These are phyloP conservation scores for Wallacemonas collosoma DNA, from an alignment of 208 protist genomes.

Conservation along the genomic window DNA sequence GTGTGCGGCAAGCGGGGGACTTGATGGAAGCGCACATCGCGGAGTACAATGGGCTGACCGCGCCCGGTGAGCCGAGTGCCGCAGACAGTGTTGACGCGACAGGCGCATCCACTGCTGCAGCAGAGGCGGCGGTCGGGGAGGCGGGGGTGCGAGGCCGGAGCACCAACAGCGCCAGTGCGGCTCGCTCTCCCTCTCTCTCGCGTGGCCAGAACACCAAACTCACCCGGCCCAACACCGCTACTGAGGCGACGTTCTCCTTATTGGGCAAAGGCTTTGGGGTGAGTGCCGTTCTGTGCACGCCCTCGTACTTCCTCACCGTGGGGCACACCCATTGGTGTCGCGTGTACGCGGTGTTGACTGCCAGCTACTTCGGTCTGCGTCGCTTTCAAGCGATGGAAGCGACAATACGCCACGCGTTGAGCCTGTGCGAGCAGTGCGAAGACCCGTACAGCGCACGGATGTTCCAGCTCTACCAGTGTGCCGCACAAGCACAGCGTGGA, in stretches of 20 bases:
- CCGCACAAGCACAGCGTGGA: conserved; percentile 30
- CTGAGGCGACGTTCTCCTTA: conserved; percentile 17
- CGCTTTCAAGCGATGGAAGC: conserved; percentile 32
- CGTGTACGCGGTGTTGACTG: conserved; percentile 35
- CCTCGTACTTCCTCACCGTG: conserved; percentile 54
- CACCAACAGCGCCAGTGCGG: neutral
- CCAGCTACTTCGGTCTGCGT: conserved; percentile 45
- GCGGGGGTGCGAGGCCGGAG: neutral
- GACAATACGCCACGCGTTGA: conserved; percentile 36
- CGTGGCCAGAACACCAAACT: neutral
- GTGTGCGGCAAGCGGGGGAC: conserved; percentile 2
- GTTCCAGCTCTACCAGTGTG: conserved; percentile 50
- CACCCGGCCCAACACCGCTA: neutral
- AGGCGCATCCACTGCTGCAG: neutral
- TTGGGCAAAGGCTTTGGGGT: conserved; percentile 31
- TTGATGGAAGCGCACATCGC: conserved; percentile 22
- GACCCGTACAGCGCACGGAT: conserved; percentile 48
- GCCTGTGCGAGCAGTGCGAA: conserved; percentile 45
- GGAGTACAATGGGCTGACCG: conserved; percentile 16
- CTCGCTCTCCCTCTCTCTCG: neutral
- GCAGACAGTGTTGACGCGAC: neutral
- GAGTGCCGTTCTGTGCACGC: conserved; percentile 16
- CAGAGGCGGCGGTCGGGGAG: neutral
- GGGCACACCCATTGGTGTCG: conserved; percentile 50
- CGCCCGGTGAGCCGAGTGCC: neutral